Percentiles rank a stretch among this genome's conserved stretches.
phyloP scores from a whole-genome alignment of 768 basidiomycete species.

The Dendrothele bispora region DNA sequence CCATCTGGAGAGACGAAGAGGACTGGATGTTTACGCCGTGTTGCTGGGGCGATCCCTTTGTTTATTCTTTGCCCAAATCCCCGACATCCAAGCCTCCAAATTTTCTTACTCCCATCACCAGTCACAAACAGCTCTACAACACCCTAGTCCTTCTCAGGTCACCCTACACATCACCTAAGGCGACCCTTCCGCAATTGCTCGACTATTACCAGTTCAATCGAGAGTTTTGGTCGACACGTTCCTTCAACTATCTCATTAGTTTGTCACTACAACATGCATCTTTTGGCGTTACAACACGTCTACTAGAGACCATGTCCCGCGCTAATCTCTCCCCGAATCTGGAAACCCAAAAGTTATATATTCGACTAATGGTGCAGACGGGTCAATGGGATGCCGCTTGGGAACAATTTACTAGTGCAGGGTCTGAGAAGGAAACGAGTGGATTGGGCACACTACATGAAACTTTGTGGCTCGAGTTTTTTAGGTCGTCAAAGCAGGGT shows the following conservation, averaged over 20 bases:
- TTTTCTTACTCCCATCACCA: conserved; percentile 25
- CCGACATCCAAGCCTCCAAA: conserved; percentile 2
- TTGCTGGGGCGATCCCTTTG: conserved; percentile 4
- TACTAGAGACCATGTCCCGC: conserved; percentile 49
- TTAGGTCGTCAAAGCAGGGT: conserved; percentile 41
- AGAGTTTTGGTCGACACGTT: conserved; percentile 37
- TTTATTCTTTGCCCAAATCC: conserved; percentile 2
- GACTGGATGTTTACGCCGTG: not conserved
- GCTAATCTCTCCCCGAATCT: conserved; percentile 42
- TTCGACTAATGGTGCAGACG: conserved; percentile 55
- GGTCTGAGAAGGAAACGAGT: conserved; percentile 1
- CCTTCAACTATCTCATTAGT: conserved; percentile 44
- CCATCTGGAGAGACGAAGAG: not conserved
- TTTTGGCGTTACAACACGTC: conserved; percentile 42
- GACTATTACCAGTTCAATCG: conserved; percentile 47
- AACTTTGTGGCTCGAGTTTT: conserved; percentile 63
- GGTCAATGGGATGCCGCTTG: conserved; percentile 63
- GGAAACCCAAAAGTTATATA: conserved; percentile 57
- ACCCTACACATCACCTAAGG: no score
- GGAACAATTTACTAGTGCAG: conserved; percentile 19
- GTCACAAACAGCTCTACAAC: not conserved
- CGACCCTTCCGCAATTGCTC: conserved; percentile 39
- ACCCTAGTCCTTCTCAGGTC: no score
- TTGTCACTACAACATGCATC: conserved; percentile 52
- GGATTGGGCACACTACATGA: conserved; percentile 38